These are phyloP conservation scores for Oenanthe javanica DNA, from an alignment of 140 eudicot species.

Conservation along the genomic window DNA sequence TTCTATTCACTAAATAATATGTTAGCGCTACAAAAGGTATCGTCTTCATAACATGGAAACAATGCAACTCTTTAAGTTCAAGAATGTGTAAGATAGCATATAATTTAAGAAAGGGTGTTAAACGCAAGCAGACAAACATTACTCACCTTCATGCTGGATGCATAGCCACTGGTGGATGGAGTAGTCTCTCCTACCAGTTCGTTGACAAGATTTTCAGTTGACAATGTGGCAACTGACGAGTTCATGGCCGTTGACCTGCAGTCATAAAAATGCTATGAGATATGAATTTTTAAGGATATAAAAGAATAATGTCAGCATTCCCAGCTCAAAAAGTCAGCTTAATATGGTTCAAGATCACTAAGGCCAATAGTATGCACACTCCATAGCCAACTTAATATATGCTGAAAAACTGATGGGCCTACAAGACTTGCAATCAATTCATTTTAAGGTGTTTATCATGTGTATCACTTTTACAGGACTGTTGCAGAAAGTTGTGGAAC, in stretches of 20 bases:
- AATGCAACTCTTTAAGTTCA: neutral
- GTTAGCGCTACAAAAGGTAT: neutral
- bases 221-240: constrained; percentile 35
- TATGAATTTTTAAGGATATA: neutral
- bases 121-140: neutral
- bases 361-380: neutral
- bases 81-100: neutral
- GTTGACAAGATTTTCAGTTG: constrained; percentile 41
- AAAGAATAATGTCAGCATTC: neutral
- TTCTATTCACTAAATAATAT: neutral
- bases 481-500: neutral
- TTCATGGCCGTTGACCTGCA: constrained; percentile 40
- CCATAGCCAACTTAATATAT: neutral
- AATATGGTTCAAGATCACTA: neutral
- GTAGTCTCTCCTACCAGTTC: constrained; percentile 47
- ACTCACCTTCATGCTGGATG: constrained; percentile 68
- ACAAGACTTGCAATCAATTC: neutral
- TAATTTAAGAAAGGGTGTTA: neutral
- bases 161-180: constrained; percentile 57
- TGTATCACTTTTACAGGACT: neutral
- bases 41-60: neutral
- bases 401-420: neutral
- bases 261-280: neutral
- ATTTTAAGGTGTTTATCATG: neutral
- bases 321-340: neutral